Evolutionary conservation across 108 stramenopile species (phyloP).

Genomic region (Fragilariopsis cylindrus): DNA sequence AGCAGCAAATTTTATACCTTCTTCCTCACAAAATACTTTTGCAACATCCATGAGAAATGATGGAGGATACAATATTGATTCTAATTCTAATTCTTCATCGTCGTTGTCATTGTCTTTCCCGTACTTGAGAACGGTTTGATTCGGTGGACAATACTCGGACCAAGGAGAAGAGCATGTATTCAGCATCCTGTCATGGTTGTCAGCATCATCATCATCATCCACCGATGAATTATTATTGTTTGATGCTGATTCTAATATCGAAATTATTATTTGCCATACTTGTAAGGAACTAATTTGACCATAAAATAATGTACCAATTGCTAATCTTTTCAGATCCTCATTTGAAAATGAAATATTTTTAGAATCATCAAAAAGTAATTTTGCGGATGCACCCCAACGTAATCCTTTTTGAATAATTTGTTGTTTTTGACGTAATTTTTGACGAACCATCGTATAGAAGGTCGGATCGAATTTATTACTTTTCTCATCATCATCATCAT

Average conservation of each 20-base stretch:
- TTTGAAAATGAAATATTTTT: not conserved
- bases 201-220: not conserved
- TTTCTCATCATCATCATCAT: not conserved
- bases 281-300: constrained; percentile 52
- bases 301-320: constrained; percentile 52
- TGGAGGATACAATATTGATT: constrained; percentile 33
- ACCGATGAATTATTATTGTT: not conserved
- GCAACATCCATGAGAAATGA: constrained; percentile 41
- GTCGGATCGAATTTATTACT: constrained; percentile 48
- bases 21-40: constrained; percentile 35
- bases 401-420: constrained; percentile 43
- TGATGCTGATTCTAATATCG: constrained; percentile 26
- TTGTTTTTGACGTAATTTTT: constrained; percentile 37
- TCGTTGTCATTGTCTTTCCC: constrained; percentile 19
- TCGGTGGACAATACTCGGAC: constrained; percentile 56
- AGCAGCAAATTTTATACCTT: not conserved
- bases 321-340: constrained; percentile 35
- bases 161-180: constrained; percentile 41
- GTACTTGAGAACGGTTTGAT: not conserved
- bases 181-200: too few relatives aligned
- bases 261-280: constrained; percentile 47
- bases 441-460: constrained; percentile 56
- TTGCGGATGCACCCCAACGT: constrained; percentile 44
- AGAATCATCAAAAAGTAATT: constrained; percentile 21
- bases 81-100: not conserved